Evolutionary conservation across 305 asterid genomes (phyloP).

Genomic region (Ruellia speciosa): DNA sequence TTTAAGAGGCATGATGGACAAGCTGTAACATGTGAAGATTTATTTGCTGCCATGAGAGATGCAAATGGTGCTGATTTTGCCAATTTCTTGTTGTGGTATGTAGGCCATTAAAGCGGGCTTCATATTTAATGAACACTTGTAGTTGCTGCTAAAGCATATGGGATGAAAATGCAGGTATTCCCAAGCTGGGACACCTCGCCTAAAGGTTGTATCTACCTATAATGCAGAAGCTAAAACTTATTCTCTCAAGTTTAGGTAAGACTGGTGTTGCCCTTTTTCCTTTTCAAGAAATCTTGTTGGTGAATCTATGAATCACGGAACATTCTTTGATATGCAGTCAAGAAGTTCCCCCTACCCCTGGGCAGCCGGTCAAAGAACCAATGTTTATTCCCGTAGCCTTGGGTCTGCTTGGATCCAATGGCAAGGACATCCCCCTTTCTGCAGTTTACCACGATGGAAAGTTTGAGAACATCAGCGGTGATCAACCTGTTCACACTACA

Average conservation of each 20-base stretch:
- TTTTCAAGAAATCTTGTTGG: neutral
- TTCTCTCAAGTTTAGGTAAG: slow-evolving; percentile 74
- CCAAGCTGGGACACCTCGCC: slow-evolving; percentile 93
- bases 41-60: slow-evolving; percentile 94
- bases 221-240: slow-evolving; percentile 52
- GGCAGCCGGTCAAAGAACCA: slow-evolving; percentile 77
- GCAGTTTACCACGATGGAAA: slow-evolving; percentile 55
- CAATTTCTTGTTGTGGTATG: slow-evolving; percentile 79
- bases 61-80: slow-evolving; percentile 79
- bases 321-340: slow-evolving; percentile 46
- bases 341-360: slow-evolving; percentile 86
- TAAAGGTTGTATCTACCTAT: slow-evolving; percentile 56
- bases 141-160: slow-evolving; percentile 14
- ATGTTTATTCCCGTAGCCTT: slow-evolving; percentile 85
- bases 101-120: slow-evolving; percentile 11
- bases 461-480: slow-evolving; percentile 39
- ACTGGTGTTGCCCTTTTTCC: slow-evolving; percentile 2
- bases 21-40: slow-evolving; percentile 94
- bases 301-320: slow-evolving; percentile 13
- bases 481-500: slow-evolving; percentile 46
- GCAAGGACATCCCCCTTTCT: slow-evolving; percentile 76
- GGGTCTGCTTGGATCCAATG: slow-evolving; percentile 74
- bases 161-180: slow-evolving; percentile 64
- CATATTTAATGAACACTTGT: slow-evolving; percentile 8
- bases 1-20: slow-evolving; percentile 93